Evolutionary conservation across 208 protist genomes (phyloP), one percentile per base, ranked within the genome.

Genomic region (Trypanosomatidae sp.): DNA sequence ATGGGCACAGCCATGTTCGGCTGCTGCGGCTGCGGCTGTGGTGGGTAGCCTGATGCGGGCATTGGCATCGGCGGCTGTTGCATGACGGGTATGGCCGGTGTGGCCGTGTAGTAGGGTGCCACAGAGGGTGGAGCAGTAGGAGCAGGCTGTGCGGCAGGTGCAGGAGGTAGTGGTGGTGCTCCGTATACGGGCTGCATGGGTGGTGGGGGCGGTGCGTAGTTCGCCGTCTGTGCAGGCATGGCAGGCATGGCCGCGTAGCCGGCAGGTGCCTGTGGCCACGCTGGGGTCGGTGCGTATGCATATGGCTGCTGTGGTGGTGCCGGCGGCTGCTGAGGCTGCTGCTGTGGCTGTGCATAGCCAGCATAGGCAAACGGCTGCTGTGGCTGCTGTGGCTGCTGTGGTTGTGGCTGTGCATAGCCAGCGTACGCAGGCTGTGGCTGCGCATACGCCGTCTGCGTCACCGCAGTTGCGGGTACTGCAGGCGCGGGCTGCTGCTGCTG

Each of bases 21-120:
- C 39, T 10, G 39, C 7, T 18, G 19, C 18, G 39, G 39, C 18
- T 42, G 30, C 39, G 57, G 43, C 44, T 55, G 53, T 18, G 61
- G 56, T 0, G 48, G 26, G 50, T 66, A 61, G 32, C 33, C 33
- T 39, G 60, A 53, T 15, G 53, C 55, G 3, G 66, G 66, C 7
- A n/a, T n/a, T n/a, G n/a, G n/a, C n/a, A n/a, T n/a, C n/a, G n/a
- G n/a, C n/a, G n/a, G n/a, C n/a, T n/a, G n/a, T n/a, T n/a, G n/a
- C n/a, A n/a, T n/a, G n/a, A n/a, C n/a, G 45, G 40, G 30, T 33
- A 40, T 18, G 47, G n/a, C 35, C 11, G 33, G 44, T 50, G 43
- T 61, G 52, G 4, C 28, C 55, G 25, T 49, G 55, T 26, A 15
- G 55, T 8, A 13, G 28, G 28, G 26, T 16, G 19, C 23, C 33